Percentiles rank a stretch among this genome's conserved stretches.
Conservation (phyloP, 768 basidiomycete species). For the Trametes punicea region DNA sequence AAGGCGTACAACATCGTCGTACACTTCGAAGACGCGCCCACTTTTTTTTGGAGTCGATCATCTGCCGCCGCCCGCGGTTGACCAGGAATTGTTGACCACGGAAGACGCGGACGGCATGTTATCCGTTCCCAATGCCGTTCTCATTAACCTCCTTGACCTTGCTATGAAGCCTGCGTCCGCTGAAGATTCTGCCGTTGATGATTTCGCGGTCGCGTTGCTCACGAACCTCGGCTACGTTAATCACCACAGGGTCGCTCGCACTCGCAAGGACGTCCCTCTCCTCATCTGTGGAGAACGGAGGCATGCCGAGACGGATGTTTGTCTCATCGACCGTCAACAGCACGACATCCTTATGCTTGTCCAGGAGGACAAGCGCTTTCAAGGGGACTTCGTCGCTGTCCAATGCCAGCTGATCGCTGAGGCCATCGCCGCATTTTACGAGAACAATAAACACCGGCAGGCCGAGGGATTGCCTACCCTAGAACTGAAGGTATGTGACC, state of each 20-base stretch:
- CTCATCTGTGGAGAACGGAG: conserved; percentile 14
- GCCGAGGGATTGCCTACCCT: not conserved
- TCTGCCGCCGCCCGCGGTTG: too few species aligned
- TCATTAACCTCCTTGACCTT: too few species aligned
- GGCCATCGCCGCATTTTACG: conserved; percentile 15
- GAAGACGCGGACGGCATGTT: too few species aligned
- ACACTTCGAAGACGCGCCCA: too few species aligned
- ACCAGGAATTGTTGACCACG: too few species aligned
- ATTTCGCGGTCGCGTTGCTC: conserved; percentile 18
- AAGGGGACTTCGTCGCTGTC: not conserved
- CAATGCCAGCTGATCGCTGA: not conserved
- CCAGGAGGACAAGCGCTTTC: conserved; percentile 22
- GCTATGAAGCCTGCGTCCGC: too few species aligned
- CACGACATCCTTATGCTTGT: too few species aligned
- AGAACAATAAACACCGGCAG: conserved; percentile 12
- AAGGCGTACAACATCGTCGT: too few species aligned
- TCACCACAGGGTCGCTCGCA: conserved; percentile 6
- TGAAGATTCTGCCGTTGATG: conserved; percentile 17
- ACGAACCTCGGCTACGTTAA: conserved; percentile 12
- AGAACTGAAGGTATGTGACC: not conserved
- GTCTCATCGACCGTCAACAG: not conserved
- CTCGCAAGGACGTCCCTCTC: conserved; percentile 7
- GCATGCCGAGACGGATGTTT: conserved; percentile 16
- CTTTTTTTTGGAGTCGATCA: too few species aligned
- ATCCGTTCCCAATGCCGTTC: too few species aligned